Conservation (phyloP, 306 rosid genomes). For the Medicago lupulina region DNA sequence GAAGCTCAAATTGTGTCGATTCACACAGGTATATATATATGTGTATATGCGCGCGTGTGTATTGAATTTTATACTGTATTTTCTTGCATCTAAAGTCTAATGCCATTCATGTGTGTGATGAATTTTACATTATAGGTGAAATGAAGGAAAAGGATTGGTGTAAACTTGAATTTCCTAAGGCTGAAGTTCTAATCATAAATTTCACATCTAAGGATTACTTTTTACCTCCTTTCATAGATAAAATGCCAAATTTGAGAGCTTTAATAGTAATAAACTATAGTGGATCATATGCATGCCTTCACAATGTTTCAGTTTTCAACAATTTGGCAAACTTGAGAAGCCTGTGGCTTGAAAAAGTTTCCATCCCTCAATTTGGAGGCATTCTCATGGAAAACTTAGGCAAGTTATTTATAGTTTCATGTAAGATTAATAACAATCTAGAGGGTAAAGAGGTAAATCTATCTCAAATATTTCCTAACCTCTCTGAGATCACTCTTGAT, state of each 20-base stretch:
- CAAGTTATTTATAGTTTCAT: constrained; percentile 68
- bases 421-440: constrained; percentile 63
- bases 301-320: constrained; percentile 56
- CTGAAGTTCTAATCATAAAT: constrained; percentile 81
- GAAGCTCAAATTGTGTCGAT: constrained; percentile 78
- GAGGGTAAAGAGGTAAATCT: constrained; percentile 46
- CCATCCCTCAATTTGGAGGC: constrained; percentile 58
- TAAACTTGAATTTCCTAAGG: constrained; percentile 71
- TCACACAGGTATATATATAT: constrained; percentile 70
- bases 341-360: constrained; percentile 89
- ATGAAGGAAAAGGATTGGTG: constrained; percentile 87
- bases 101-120: constrained; percentile 27
- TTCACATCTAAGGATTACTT: constrained; percentile 70
- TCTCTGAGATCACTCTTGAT: constrained; percentile 75
- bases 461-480: constrained; percentile 59
- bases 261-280: constrained; percentile 63
- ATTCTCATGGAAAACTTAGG: constrained; percentile 49
- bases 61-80: neutral
- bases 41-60: too few species aligned
- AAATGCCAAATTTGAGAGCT: constrained; percentile 87
- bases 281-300: constrained; percentile 62
- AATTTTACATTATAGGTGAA: constrained; percentile 61
- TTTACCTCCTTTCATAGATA: constrained; percentile 71
- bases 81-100: neutral
- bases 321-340: constrained; percentile 60